phyloP scores from a whole-genome alignment of 2,329 filamentous ascomycete species.

The Colletotrichum orchidophilum region DNA sequence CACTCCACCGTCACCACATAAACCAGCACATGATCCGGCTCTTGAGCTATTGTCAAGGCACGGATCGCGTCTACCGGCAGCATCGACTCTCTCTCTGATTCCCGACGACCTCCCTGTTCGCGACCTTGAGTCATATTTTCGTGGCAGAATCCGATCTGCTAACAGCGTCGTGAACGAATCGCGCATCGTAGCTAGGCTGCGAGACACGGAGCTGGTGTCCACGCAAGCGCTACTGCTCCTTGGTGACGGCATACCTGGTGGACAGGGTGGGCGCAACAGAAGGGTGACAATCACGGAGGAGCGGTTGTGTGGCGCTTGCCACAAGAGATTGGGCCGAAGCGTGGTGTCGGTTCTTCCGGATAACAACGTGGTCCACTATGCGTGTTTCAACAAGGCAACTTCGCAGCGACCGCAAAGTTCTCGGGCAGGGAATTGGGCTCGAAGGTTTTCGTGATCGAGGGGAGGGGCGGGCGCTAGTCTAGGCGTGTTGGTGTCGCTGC shows the following conservation, averaged over 20 bases:
- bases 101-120: conserved; percentile 81
- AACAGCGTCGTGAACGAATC: conserved; percentile 85
- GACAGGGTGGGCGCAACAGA: conserved; percentile 63
- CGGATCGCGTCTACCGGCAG: conserved; percentile 88
- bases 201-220: conserved; percentile 81
- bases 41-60: conserved; percentile 90
- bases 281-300: conserved; percentile 89
- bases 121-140: conserved; percentile 90
- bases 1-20: conserved; percentile 77
- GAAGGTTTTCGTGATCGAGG: conserved; percentile 43
- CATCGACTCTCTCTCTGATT: conserved; percentile 86
- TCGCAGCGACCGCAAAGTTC: conserved; percentile 46
- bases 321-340: conserved; percentile 90
- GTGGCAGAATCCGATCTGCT: conserved; percentile 85
- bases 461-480: conserved; percentile 26
- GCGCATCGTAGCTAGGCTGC: conserved; percentile 78
- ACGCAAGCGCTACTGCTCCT: conserved; percentile 79
- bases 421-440: conserved; percentile 48
- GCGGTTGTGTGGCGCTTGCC: conserved; percentile 88
- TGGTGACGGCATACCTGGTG: conserved; percentile 69
- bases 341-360: conserved; percentile 91
- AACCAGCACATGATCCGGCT: conserved; percentile 80
- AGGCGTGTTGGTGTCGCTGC: conserved; percentile 9
- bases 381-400: conserved; percentile 69
- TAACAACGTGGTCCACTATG: conserved; percentile 83